These are phyloP conservation scores for Chaetoceros muelleri DNA, from an alignment of 108 stramenopile species.

Conservation along the genomic window DNA sequence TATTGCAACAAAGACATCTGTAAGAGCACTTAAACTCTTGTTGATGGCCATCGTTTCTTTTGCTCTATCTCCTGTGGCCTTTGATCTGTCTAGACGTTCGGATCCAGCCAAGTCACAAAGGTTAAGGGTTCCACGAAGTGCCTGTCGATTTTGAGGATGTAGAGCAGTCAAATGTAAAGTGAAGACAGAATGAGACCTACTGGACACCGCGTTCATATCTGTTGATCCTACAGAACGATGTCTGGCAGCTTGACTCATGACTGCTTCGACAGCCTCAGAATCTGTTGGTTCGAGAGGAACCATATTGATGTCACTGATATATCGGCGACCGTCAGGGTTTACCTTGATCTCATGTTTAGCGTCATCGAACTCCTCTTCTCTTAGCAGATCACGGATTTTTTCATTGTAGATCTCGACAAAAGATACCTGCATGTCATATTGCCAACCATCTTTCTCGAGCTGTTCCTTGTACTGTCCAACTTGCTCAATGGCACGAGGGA, in stretches of 20 bases:
- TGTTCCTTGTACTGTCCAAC: slow-evolving; percentile 13
- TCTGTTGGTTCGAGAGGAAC: slow-evolving; percentile 14
- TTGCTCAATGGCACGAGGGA: slow-evolving; percentile 86
- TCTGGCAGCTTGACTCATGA: slow-evolving; percentile 30
- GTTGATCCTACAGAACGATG: slow-evolving; percentile 49
- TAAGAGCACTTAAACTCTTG: slow-evolving; percentile 62
- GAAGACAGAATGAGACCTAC: slow-evolving; percentile 68
- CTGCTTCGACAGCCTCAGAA: slow-evolving; percentile 14
- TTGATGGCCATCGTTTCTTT: slow-evolving; percentile 66
- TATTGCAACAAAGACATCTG: slow-evolving; percentile 49
- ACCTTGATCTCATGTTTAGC: slow-evolving; percentile 43
- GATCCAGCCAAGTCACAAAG: slow-evolving; percentile 69
- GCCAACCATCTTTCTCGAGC: slow-evolving; percentile 30
- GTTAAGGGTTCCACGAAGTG: slow-evolving; percentile 48
- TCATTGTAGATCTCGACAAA: slow-evolving; percentile 73
- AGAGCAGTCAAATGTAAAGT: slow-evolving; percentile 47
- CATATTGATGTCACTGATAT: slow-evolving; percentile 26
- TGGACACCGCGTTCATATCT: slow-evolving; percentile 58
- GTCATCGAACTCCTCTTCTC: slow-evolving; percentile 34
- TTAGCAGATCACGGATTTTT: slow-evolving; percentile 42
- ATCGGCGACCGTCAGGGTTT: slow-evolving; percentile 48
- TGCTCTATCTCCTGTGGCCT: slow-evolving; percentile 23
- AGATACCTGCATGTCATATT: slow-evolving; percentile 27
- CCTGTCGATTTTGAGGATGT: slow-evolving; percentile 20
- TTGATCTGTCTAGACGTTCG: slow-evolving; percentile 56